These are phyloP conservation scores for Chlamydomonas schloesseri DNA, from an alignment of 139 green algal genomes.

Conservation along the genomic window DNA sequence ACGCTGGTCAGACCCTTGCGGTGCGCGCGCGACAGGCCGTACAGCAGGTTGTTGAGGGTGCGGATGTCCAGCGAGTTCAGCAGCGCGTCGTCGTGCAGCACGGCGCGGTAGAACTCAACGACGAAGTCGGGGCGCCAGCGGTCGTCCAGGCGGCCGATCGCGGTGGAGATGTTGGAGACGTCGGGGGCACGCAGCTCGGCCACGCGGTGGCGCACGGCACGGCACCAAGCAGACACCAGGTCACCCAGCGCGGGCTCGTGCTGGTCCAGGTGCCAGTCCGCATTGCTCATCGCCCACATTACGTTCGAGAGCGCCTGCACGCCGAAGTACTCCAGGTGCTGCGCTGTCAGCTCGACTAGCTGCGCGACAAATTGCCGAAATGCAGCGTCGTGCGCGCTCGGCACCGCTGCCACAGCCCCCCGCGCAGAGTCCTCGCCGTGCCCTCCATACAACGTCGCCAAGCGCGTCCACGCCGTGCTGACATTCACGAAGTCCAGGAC, in stretches of 20 bases:
- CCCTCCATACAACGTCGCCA: neutral
- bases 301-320: constrained; percentile 32
- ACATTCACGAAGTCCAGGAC: constrained; percentile 28
- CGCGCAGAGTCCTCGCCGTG: too few relatives aligned
- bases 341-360: constrained; percentile 4
- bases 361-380: constrained; percentile 18
- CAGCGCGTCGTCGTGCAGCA: constrained; percentile 15
- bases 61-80: neutral
- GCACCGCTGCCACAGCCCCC: neutral
- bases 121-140: constrained; percentile 22
- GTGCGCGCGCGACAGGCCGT: constrained; percentile 7
- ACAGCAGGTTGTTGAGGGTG: constrained; percentile 33
- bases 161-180: constrained; percentile 36
- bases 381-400: neutral
- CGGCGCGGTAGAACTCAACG: constrained; percentile 13
- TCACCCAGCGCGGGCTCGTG: constrained; percentile 7
- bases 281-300: constrained; percentile 37
- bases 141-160: constrained; percentile 28
- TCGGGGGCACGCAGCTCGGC: neutral
- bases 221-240: constrained; percentile 7
- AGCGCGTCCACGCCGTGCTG: constrained; percentile 18
- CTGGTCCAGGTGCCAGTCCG: constrained; percentile 26
- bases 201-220: neutral
- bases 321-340: constrained; percentile 11
- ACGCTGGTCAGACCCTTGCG: neutral